Conservation (phyloP, 2,329 filamentous ascomycete species). For the Epichloe scottii region DNA sequence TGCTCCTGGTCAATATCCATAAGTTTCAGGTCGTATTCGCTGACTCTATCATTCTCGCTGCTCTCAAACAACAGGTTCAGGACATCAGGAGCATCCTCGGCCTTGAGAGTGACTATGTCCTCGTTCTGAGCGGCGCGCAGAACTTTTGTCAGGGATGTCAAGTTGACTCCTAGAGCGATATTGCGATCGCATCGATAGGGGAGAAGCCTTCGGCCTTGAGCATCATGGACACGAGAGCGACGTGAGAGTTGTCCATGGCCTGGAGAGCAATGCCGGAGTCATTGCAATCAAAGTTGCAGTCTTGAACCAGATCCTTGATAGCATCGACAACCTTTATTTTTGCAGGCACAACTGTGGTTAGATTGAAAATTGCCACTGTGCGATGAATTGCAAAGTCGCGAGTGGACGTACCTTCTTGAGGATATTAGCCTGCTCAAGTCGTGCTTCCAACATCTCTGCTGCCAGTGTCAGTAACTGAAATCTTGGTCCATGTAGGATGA, state of each 20-base stretch:
- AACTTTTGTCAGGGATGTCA: slow-evolving; percentile 93
- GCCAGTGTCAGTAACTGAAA: slow-evolving; percentile 1
- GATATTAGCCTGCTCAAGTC: slow-evolving; percentile 83
- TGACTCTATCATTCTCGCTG: slow-evolving; percentile 74
- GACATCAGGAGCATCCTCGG: slow-evolving; percentile 89
- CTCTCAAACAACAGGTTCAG: slow-evolving; percentile 95
- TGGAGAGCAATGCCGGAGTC: slow-evolving; percentile 96
- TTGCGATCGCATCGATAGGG: slow-evolving; percentile 96
- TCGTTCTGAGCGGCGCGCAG: slow-evolving; percentile 88
- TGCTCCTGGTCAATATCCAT: slow-evolving; percentile 99
- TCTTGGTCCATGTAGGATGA: not conserved
- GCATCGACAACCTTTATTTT: slow-evolving; percentile 77
- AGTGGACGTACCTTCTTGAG: slow-evolving; percentile 75
- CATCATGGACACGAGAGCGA: slow-evolving; percentile 97
- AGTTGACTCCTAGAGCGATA: slow-evolving; percentile 94
- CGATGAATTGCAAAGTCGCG: too few relatives aligned
- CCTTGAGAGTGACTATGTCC: slow-evolving; percentile 92
- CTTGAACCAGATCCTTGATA: slow-evolving; percentile 97
- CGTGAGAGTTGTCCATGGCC: slow-evolving; percentile 99
- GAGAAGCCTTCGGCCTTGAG: slow-evolving; percentile 91
- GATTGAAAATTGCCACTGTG: not conserved
- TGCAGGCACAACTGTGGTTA: not conserved
- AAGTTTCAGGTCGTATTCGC: slow-evolving; percentile 98
- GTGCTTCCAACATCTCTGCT: slow-evolving; percentile 79
- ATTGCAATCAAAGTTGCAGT: slow-evolving; percentile 99